Percentiles rank a stretch among this genome's conserved stretches.
phyloP scores from a whole-genome alignment of 2,329 filamentous ascomycete genomes.

The Claviceps sp. region DNA sequence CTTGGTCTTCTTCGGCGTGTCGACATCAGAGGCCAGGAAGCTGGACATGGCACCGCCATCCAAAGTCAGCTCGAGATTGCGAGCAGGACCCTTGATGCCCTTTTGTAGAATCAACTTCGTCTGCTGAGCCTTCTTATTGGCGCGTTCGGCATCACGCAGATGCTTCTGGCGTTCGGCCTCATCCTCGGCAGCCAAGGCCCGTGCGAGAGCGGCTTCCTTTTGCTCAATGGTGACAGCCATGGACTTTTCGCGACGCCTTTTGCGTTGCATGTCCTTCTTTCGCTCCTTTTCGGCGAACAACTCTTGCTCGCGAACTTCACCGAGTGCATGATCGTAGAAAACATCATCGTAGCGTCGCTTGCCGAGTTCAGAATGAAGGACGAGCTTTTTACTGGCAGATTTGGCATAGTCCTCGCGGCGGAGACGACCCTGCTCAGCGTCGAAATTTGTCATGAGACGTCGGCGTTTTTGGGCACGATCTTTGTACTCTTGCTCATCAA shows the following conservation, averaged over 20 bases:
- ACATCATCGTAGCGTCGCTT: conserved; percentile 63
- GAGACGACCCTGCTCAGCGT: conserved; percentile 51
- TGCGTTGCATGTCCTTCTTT: conserved; percentile 99
- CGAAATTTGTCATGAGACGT: conserved; percentile 48
- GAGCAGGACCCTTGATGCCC: conserved; percentile 65
- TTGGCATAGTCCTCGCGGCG: conserved; percentile 46
- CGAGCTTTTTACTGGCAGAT: conserved; percentile 47
- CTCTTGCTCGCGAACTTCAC: conserved; percentile 81
- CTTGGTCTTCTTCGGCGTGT: conserved; percentile 39
- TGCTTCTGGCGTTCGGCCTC: conserved; percentile 71
- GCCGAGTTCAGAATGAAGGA: conserved; percentile 54
- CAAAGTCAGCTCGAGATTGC: conserved; percentile 61
- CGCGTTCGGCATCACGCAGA: conserved; percentile 73
- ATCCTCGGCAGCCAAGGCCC: conserved; percentile 66
- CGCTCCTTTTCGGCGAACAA: conserved; percentile 92
- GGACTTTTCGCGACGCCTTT: conserved; percentile 87
- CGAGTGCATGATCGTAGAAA: conserved; percentile 68
- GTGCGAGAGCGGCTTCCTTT: conserved; percentile 69
- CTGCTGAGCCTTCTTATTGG: conserved; percentile 83
- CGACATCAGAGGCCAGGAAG: conserved; percentile 56
- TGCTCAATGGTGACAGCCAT: conserved; percentile 87
- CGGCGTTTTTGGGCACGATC: conserved; percentile 53
- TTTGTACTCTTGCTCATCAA: conserved; percentile 34
- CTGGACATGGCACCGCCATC: conserved; percentile 78
- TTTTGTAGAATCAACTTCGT: conserved; percentile 80